Conservation (phyloP, 257 asterid species). For the Coffea canephora region DNA sequence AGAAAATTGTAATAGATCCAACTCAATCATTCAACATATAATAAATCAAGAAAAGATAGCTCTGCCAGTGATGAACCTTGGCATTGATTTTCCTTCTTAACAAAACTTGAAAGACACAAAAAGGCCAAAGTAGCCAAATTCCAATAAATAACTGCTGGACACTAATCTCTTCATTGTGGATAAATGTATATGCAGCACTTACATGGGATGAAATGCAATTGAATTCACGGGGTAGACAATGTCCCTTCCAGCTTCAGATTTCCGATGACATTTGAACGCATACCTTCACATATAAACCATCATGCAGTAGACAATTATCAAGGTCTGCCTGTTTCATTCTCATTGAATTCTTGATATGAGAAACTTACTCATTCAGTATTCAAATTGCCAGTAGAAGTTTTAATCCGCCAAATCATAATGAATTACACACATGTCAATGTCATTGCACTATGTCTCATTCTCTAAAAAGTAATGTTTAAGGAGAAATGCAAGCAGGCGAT, state of each 20-base stretch:
- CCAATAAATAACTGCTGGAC: background rate
- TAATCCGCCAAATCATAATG: too few relatives aligned
- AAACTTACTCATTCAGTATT: background rate
- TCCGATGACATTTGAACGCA: conserved; percentile 89
- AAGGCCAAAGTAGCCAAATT: background rate
- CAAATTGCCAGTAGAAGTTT: background rate
- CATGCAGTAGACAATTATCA: background rate
- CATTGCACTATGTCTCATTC: background rate
- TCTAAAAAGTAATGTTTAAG: background rate
- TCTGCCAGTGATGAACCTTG: background rate
- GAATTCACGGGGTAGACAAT: conserved; percentile 88
- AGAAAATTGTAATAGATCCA: background rate
- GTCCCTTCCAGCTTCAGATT: conserved; percentile 81
- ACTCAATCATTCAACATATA: background rate
- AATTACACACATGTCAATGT: background rate
- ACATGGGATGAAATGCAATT: conserved; percentile 91
- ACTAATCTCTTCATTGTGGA: background rate
- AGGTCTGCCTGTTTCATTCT: background rate
- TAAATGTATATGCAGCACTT: conserved; percentile 27
- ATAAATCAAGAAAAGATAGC: background rate
- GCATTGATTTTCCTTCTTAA: background rate
- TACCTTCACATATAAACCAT: conserved; percentile 49
- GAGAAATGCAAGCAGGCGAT: background rate
- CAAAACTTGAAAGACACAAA: background rate
- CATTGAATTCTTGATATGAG: background rate